Percentiles rank a stretch among this genome's conserved stretches.
phyloP scores from a whole-genome alignment of 257 asterid genomes.

The Petunia secreta region DNA sequence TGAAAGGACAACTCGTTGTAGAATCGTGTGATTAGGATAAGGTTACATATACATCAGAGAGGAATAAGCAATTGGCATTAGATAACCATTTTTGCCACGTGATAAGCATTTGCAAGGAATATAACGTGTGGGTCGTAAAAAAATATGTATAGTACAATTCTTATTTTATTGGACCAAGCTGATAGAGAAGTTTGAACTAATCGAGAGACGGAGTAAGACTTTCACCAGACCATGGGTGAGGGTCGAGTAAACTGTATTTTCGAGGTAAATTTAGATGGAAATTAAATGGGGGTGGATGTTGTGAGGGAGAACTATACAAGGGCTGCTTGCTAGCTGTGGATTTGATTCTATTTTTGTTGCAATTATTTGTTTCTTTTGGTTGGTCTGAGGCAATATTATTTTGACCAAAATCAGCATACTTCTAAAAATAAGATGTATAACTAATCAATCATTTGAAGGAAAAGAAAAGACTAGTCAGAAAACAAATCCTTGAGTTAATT shows the following conservation, averaged over 20 bases:
- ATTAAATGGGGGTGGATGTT: too few species aligned
- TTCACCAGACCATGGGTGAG: not conserved
- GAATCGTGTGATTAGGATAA: not conserved
- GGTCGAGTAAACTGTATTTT: too few species aligned
- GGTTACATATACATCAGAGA: not conserved
- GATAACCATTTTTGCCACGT: not conserved
- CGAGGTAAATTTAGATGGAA: too few species aligned
- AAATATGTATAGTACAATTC: not conserved
- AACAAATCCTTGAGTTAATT: not conserved
- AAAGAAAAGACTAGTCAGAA: not conserved
- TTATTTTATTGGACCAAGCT: not conserved
- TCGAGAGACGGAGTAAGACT: not conserved
- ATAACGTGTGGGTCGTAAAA: not conserved
- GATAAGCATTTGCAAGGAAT: not conserved
- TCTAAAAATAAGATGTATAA: too few species aligned
- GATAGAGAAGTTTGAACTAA: not conserved
- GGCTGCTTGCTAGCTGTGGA: too few species aligned
- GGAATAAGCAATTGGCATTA: too few species aligned
- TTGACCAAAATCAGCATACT: too few species aligned
- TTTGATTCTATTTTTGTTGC: too few species aligned
- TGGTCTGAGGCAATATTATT: too few species aligned
- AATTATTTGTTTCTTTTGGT: too few species aligned
- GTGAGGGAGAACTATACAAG: too few species aligned
- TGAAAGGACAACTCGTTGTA: not conserved
- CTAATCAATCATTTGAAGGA: too few species aligned